Evolutionary conservation across 768 basidiomycete genomes (phyloP).

Genomic region (Mycena metata): DNA sequence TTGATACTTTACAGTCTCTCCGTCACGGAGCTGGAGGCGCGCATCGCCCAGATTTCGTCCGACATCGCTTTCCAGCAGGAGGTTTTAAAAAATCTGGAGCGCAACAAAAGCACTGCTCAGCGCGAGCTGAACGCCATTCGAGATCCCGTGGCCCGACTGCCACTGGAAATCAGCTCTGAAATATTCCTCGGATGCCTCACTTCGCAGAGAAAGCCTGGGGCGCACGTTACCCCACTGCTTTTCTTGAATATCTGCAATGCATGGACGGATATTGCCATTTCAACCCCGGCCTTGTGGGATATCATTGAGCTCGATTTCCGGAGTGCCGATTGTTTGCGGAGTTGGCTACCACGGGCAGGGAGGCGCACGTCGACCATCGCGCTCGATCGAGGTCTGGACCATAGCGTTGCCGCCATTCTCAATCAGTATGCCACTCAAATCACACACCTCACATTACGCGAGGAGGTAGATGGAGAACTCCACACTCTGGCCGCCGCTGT

Average conservation of each 20-base stretch:
- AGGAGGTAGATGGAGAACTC: too few relatives aligned
- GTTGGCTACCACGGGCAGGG: too few relatives aligned
- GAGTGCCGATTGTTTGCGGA: background rate
- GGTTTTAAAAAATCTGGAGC: background rate
- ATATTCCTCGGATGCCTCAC: background rate
- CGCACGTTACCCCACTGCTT: background rate
- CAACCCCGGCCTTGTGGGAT: background rate
- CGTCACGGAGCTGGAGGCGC: background rate
- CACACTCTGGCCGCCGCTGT: too few relatives aligned
- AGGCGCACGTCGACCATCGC: too few relatives aligned
- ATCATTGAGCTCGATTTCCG: background rate
- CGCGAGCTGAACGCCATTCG: conserved; percentile 10
- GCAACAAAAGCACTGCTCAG: background rate
- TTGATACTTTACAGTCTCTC: too few relatives aligned
- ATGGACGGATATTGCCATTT: conserved; percentile 7
- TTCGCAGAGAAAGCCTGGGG: background rate
- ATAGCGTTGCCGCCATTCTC: too few relatives aligned
- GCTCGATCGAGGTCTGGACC: too few relatives aligned
- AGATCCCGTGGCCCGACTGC: conserved; percentile 11
- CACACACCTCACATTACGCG: too few relatives aligned
- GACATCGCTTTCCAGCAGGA: background rate
- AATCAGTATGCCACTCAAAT: too few relatives aligned
- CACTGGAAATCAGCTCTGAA: conserved; percentile 2
- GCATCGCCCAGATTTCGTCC: background rate
- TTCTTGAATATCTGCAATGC: conserved; percentile 4